Percentiles rank a stretch among this genome's conserved stretches.
phyloP scores from a whole-genome alignment of 306 rosid species.

The Abrus precatorius region DNA sequence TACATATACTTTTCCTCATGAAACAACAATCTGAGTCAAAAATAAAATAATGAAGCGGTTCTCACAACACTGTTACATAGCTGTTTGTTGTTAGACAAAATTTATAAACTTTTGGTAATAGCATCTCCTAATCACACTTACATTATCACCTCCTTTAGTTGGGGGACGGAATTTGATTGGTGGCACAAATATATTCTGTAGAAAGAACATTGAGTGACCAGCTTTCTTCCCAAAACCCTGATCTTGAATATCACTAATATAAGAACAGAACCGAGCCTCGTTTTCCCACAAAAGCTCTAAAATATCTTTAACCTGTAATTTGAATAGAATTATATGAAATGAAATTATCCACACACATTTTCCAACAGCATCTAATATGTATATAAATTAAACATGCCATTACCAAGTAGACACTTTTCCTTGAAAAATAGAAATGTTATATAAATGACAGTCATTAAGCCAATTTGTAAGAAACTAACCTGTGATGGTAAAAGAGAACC shows the following conservation, averaged over 20 bases:
- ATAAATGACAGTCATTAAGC: neutral
- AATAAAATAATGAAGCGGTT: neutral
- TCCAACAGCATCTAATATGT: neutral
- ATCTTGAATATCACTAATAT: slow-evolving; percentile 75
- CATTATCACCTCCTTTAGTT: slow-evolving; percentile 80
- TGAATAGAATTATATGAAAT: slow-evolving; percentile 18
- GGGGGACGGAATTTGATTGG: slow-evolving; percentile 96
- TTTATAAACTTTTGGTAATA: slow-evolving; percentile 4
- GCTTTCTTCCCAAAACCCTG: slow-evolving; percentile 73
- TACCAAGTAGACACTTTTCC: neutral
- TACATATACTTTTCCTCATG: slow-evolving; percentile 11
- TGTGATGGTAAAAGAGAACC: slow-evolving; percentile 78
- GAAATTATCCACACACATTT: neutral
- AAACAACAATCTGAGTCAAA: neutral
- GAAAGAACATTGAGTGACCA: slow-evolving; percentile 83
- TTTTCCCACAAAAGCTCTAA: slow-evolving; percentile 73
- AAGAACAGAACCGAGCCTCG: slow-evolving; percentile 73
- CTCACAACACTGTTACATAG: neutral
- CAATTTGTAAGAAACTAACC: slow-evolving; percentile 59
- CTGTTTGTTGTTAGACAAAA: neutral
- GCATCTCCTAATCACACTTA: slow-evolving; percentile 52
- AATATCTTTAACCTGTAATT: slow-evolving; percentile 68
- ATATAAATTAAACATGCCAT: neutral
- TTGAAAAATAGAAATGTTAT: slow-evolving; percentile 10
- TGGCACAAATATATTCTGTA: slow-evolving; percentile 84